Evolutionary conservation across 78 protist genomes (phyloP).

Genomic region (Chrysochromulina tobinii): DNA sequence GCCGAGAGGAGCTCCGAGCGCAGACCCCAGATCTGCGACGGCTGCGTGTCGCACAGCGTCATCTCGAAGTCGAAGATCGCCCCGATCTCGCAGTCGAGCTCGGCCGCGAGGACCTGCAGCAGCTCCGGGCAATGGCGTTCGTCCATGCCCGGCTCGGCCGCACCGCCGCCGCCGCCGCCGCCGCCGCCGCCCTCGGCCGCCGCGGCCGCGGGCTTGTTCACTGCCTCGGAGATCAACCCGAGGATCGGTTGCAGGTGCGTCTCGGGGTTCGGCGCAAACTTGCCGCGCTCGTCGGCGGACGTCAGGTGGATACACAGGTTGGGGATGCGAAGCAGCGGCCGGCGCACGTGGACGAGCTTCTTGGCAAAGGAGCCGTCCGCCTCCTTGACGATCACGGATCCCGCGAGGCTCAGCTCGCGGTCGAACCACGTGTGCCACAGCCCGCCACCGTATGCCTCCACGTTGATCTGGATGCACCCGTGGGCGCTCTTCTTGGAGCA

Average conservation of each 20-base stretch:
- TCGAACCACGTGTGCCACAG: constrained; percentile 97
- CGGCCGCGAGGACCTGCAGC: constrained; percentile 57
- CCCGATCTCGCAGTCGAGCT: constrained; percentile 44
- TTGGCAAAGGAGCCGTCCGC: not conserved
- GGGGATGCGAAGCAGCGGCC: constrained; percentile 80
- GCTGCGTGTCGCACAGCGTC: constrained; percentile 82
- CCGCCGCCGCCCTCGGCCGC: no score
- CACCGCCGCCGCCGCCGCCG: not conserved
- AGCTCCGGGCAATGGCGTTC: constrained; percentile 39
- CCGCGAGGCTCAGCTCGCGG: constrained; percentile 45
- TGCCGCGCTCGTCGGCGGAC: constrained; percentile 56
- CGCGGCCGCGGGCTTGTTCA: not conserved
- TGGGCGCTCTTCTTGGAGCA: not conserved
- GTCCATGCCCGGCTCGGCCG: no score
- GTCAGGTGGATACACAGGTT: constrained; percentile 87
- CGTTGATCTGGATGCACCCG: constrained; percentile 73
- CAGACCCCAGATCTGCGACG: constrained; percentile 81
- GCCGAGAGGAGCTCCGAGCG: constrained; percentile 80
- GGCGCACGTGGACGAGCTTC: constrained; percentile 21
- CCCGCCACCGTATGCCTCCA: constrained; percentile 92
- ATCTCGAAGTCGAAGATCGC: constrained; percentile 85
- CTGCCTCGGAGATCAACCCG: not conserved
- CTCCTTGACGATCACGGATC: not conserved
- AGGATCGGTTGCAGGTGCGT: constrained; percentile 84
- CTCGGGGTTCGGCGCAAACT: constrained; percentile 82